Evolutionary conservation across 495 filamentous ascomycete species (phyloP), one percentile per base, ranked within the genome.

Genomic region (Trichoderma reesei): DNA sequence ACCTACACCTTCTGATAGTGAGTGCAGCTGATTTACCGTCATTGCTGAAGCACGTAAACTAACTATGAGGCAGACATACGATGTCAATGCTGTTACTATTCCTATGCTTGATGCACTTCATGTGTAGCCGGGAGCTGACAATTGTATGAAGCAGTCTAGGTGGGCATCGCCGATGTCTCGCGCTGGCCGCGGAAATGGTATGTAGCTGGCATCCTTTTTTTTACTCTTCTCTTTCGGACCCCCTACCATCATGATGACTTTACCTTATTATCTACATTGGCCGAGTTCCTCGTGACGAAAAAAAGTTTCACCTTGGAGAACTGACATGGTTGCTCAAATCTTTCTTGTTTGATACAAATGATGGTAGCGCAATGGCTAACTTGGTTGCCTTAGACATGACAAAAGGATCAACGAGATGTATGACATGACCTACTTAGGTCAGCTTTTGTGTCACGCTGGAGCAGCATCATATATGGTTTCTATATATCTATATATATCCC

Each of bases 1-100:
- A 68, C 65, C 77, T 74, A 79, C 82, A 90, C 93, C 94, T 88
- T 96, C 92, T 96, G 92, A 96, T 96, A 92, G 95, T 60, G 3
- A 33, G 61, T 20, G 10, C 14, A 61, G n/a, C 63, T 69, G 72
- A 83, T 87, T 72, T 86, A 76, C 4, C 62, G 33, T 0, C 56
- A 16, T 31, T 9, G 9, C 60, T 72, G 61, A 42, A 67, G 78
- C 78, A 70, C 72, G 18, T 39, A n/a, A 20, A 9, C 36, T 41
- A 9, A 61, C 34, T 34, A n/a, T 2, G 11, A 6, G n/a, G 7
- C n/a, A 61, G 59, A 39, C 31, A 16, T 13, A 39, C 31, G 11
- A 61, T 61, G 13, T 18, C 34, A 39, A 26, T 61, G 34, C 31
- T 41, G 6, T 16, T n/a, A n/a, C n/a, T n/a, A n/a, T n/a, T n/a